Percentiles rank a stretch among this genome's conserved stretches.
These are phyloP conservation scores for Vanderwaltozyma verrucispora DNA, from an alignment of 805 yeast genomes.

Conservation along the genomic window DNA sequence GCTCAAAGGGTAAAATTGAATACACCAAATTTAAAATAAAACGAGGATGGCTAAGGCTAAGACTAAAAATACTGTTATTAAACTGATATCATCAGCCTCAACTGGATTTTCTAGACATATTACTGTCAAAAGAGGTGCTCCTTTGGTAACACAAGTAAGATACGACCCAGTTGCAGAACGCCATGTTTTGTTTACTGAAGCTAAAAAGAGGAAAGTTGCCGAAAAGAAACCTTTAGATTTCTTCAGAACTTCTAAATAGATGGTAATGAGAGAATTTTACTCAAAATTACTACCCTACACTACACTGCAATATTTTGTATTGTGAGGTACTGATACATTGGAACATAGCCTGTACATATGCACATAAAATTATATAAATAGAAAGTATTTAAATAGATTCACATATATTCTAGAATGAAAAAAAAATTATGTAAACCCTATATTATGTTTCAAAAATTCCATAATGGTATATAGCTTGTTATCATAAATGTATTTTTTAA, in stretches of 20 bases:
- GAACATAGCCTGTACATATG: too few relatives aligned
- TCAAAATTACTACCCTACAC: too few relatives aligned
- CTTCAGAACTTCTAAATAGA: conserved; percentile 26
- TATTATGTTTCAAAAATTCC: too few relatives aligned
- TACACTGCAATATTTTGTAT: too few relatives aligned
- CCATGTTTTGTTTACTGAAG: conserved; percentile 84
- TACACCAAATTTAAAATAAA: too few relatives aligned
- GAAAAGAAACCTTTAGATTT: conserved; percentile 41
- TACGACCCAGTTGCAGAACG: conserved; percentile 84
- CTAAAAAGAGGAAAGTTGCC: conserved; percentile 73
- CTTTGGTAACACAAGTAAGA: conserved; percentile 67
- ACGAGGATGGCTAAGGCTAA: conserved; percentile 49
- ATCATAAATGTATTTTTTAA: too few relatives aligned
- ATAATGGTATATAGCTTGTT: too few relatives aligned
- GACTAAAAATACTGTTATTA: conserved; percentile 71
- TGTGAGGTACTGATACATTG: too few relatives aligned
- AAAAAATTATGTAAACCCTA: too few relatives aligned
- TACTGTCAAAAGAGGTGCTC: conserved; percentile 71
- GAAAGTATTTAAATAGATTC: too few relatives aligned
- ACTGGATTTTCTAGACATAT: conserved; percentile 83
- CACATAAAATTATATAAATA: too few relatives aligned
- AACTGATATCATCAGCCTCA: conserved; percentile 78
- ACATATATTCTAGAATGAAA: too few relatives aligned
- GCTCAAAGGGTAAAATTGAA: not conserved
- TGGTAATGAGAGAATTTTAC: not conserved